These are phyloP conservation scores for Scutellaria baicalensis DNA, from an alignment of 257 asterid genomes.

Conservation along the genomic window DNA sequence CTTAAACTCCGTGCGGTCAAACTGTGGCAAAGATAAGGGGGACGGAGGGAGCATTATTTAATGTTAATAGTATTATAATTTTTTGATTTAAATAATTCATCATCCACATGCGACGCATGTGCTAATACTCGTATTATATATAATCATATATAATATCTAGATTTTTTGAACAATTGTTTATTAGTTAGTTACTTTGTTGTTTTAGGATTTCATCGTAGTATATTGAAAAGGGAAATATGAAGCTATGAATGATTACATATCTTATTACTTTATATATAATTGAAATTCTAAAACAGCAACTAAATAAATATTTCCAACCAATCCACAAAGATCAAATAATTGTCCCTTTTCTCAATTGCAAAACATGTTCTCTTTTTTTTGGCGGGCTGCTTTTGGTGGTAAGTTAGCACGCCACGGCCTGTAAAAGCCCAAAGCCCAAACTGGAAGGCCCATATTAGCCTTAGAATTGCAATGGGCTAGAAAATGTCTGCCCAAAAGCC, in stretches of 20 bases:
- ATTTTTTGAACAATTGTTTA: no score
- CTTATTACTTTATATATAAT: background rate
- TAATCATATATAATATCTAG: no score
- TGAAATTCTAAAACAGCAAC: background rate
- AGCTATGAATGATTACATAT: background rate
- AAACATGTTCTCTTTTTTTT: background rate
- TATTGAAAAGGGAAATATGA: background rate
- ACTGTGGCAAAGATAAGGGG: no score
- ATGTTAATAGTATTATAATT: no score
- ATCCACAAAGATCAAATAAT: background rate
- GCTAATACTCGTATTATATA: no score
- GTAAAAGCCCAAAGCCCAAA: constrained; percentile 14
- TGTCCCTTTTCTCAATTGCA: background rate
- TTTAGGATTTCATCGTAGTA: no score
- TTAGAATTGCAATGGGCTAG: constrained; percentile 49
- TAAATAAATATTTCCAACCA: constrained; percentile 2
- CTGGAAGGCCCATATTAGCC: background rate
- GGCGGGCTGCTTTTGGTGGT: constrained; percentile 76
- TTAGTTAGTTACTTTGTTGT: no score
- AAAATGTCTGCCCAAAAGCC: constrained; percentile 72
- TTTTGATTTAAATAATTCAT: no score
- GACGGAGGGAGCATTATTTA: no score
- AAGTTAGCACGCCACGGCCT: constrained; percentile 74
- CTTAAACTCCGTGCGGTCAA: no score
- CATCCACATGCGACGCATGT: no score